Percentiles rank a stretch among this genome's conserved stretches.
These are phyloP conservation scores for Cudoniella acicularis DNA, from an alignment of 495 filamentous ascomycete species.

Conservation along the genomic window DNA sequence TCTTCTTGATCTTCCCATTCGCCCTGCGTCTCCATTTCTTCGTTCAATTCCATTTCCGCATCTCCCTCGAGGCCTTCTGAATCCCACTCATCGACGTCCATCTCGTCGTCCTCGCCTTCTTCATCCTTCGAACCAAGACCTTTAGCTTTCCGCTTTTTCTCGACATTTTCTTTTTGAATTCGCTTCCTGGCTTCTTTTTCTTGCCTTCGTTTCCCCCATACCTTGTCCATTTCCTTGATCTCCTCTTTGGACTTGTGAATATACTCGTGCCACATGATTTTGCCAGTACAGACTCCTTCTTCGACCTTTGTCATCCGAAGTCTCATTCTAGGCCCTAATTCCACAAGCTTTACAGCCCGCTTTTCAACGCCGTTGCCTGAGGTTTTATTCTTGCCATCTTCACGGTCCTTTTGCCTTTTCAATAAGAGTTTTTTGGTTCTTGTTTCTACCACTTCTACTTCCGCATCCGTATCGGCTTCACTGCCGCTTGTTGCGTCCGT, in stretches of 20 bases:
- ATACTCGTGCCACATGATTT: constrained; percentile 96
- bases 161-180: constrained; percentile 81
- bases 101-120: constrained; percentile 46
- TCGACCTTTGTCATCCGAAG: constrained; percentile 93
- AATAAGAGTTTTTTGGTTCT: constrained; percentile 66
- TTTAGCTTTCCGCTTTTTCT: constrained; percentile 65
- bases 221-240: constrained; percentile 67
- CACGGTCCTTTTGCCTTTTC: constrained; percentile 53
- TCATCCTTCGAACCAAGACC: constrained; percentile 39
- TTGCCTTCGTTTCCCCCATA: constrained; percentile 71
- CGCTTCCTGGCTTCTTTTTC: constrained; percentile 80
- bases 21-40: constrained; percentile 47
- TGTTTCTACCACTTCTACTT: constrained; percentile 84
- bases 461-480: constrained; percentile 90
- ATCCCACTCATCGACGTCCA: constrained; percentile 58
- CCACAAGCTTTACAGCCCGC: constrained; percentile 82
- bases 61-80: constrained; percentile 60
- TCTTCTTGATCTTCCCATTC: constrained; percentile 53
- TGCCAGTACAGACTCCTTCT: constrained; percentile 85
- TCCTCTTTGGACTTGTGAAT: constrained; percentile 79
- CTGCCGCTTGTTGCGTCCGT: constrained; percentile 80
- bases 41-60: constrained; percentile 53
- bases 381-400: constrained; percentile 27
- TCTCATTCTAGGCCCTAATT: constrained; percentile 86
- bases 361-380: constrained; percentile 58